These are phyloP conservation scores for Suillus fuscotomentosus DNA, from an alignment of 768 basidiomycete genomes.

Conservation along the genomic window DNA sequence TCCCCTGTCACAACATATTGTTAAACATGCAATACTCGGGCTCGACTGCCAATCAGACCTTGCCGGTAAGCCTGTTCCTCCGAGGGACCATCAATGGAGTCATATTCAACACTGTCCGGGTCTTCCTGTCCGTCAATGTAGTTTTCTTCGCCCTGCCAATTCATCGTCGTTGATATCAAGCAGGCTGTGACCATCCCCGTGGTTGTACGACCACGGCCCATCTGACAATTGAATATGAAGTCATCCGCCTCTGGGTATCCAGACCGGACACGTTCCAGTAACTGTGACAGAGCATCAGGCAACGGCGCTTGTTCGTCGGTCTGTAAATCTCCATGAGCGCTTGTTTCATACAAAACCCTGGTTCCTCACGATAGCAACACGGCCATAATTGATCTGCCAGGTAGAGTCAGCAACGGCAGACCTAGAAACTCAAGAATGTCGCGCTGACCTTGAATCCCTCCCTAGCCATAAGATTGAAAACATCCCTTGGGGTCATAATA, in stretches of 20 bases:
- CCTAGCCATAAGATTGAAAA: slow-evolving; percentile 67
- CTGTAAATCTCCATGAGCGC: slow-evolving; percentile 38
- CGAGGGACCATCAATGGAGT: slow-evolving; percentile 76
- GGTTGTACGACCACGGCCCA: slow-evolving; percentile 90
- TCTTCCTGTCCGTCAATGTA: slow-evolving; percentile 35
- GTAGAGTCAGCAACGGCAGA: not conserved
- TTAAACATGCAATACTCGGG: not conserved
- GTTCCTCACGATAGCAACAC: slow-evolving; percentile 81
- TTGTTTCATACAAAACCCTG: slow-evolving; percentile 1
- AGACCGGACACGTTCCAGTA: slow-evolving; percentile 71
- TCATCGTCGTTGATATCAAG: slow-evolving; percentile 73
- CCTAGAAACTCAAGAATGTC: not conserved
- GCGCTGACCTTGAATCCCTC: slow-evolving; percentile 73
- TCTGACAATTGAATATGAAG: slow-evolving; percentile 96
- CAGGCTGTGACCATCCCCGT: slow-evolving; percentile 94
- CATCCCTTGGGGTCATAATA: slow-evolving; percentile 85
- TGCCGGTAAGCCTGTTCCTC: slow-evolving; percentile 89
- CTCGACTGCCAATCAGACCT: slow-evolving; percentile 42
- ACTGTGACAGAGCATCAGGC: slow-evolving; percentile 77
- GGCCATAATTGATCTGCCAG: slow-evolving; percentile 75
- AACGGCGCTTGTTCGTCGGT: slow-evolving; percentile 97
- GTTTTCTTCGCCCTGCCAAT: slow-evolving; percentile 51
- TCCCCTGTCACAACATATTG: slow-evolving; percentile 58
- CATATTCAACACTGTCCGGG: slow-evolving; percentile 45
- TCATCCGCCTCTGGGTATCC: slow-evolving; percentile 62